phyloP scores from a whole-genome alignment of 768 basidiomycete genomes.

The Serendipita sp. region DNA sequence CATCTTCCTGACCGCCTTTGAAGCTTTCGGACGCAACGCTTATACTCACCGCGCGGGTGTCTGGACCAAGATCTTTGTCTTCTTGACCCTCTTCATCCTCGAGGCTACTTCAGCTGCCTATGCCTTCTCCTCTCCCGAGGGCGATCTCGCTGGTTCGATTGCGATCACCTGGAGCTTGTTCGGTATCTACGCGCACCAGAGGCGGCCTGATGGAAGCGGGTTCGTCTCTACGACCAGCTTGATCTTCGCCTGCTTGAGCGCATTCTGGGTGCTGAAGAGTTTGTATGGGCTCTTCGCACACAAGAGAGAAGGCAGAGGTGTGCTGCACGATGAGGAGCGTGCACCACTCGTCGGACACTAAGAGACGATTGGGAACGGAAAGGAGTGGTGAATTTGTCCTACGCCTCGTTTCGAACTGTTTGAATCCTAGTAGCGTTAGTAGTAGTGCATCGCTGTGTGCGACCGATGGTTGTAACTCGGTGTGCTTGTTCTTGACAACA shows the following conservation, averaged over 20 bases:
- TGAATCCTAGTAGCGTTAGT: too few relatives aligned
- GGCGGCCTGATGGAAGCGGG: background rate
- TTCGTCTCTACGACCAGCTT: constrained; percentile 1
- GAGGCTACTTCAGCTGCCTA: constrained; percentile 88
- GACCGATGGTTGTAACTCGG: too few relatives aligned
- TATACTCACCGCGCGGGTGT: constrained; percentile 48
- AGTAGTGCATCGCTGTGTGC: too few relatives aligned
- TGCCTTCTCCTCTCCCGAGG: constrained; percentile 78
- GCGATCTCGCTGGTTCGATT: constrained; percentile 83
- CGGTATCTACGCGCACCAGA: constrained; percentile 59
- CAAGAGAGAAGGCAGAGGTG: constrained; percentile 26
- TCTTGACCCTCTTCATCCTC: constrained; percentile 89
- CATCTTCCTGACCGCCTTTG: constrained; percentile 66
- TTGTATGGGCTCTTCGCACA: constrained; percentile 32
- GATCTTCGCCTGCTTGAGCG: constrained; percentile 60
- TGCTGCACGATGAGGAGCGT: constrained; percentile 74
- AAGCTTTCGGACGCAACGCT: constrained; percentile 78
- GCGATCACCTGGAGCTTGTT: constrained; percentile 89
- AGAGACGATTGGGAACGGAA: background rate
- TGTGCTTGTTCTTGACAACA: too few relatives aligned
- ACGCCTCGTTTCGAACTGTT: too few relatives aligned
- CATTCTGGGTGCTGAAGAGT: constrained; percentile 75
- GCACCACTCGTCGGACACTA: constrained; percentile 48
- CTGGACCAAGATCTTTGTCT: constrained; percentile 91
- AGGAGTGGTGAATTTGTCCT: background rate